Base-by-base conservation (phyloP, 805 yeast species). In the Wickerhamomyces silvicola region DNA sequence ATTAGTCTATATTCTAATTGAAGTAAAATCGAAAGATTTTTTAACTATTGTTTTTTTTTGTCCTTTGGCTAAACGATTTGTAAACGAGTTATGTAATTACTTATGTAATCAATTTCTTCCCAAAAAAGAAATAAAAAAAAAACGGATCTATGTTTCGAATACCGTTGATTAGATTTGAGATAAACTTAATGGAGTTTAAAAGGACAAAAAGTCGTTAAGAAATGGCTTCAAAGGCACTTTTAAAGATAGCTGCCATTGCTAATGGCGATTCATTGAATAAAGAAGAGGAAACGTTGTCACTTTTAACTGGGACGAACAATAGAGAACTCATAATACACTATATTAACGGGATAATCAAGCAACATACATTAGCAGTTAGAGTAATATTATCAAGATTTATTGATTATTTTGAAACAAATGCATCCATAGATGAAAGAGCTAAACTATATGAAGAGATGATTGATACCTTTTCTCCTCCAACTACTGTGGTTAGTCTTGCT, bases 351-450 rank as follows among this genome's bases (percentile, higher is more conserved):
- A 16, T 45, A 3, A 31, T 38, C 3, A 47, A 47, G 19, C 52
- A 47, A 22, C 52, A 39, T 16, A 29, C 45, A 1, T 21, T 45
- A 4, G 45, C 46, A 1, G 40, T 45, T 13, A 47, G 40, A 30
- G 29, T 32, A 19, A 42, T 43, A 6, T 30, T 47, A 4, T 24
- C 20, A 4, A 22, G 14, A 1, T 43, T 37, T 20, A 31, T 45
- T 8, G 38, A 38, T 5, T 18, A 26, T 10, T 17, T 41, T 19
- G 36, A 32, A 10, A 10, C 5, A 8, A n/a, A n/a, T n/a, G n/a
- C n/a, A n/a, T n/a, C n/a, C n/a, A n/a, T n/a, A n/a, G 8, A 14
- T 10, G 26, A 36, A 23, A 23, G 30, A 25, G 19, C 15, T 7
- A 12, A 21, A 5, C 19, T 39, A 4, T 45, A 43, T 16, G 38